Base-by-base conservation (phyloP, 1,139 yeast genomes). In the Pichia sp. region DNA sequence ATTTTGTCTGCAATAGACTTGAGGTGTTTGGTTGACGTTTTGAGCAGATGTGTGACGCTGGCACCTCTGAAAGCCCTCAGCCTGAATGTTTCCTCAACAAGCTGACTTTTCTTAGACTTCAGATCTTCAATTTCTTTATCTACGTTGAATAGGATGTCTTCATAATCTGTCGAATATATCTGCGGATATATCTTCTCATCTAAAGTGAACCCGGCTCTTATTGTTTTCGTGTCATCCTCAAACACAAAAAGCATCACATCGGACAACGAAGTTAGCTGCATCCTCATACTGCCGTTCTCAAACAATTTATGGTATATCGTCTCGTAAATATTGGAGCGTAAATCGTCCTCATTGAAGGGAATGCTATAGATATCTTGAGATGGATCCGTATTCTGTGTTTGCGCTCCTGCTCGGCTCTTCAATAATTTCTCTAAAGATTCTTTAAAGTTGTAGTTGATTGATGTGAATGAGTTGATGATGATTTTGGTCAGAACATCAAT, bases 111-210 rank as follows among this genome's bases (percentile, higher is more conserved):
- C n/a, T 25, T 22, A 9, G 16, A 6, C 21, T 32, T 40, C 4
- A 37, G 21, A 2, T 16, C 21, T 17, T 16, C 17, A 14, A 50
- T 46, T 34, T 59, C 50, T 20, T 50, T 50, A 8, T 51, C 52
- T 11, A 44, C 43, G 5, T 36, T 38, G 6, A 40, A 35, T 9
- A 54, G 39, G 6, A 52, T 27, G 17, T 37, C 24, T 18, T 24
- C 33, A 19, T 45, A 35, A 15, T 47, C 46, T 22, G 56, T 53
- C 0, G 67, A 53, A 46, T 66, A 71, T 7, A 72, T 52, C 37
- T 67, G 71, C 0, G 76, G 76, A 38, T 65, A 69, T 49, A 70
- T 63, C 12, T 43, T 45, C 5, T 56, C 52, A 3, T 61, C 59
- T 14, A 67, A 33, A 11, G 50, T 48, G 30, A 68, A 50, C 0